phyloP scores from a whole-genome alignment of 2,329 filamentous ascomycete species.

The Xylaria sp. region DNA sequence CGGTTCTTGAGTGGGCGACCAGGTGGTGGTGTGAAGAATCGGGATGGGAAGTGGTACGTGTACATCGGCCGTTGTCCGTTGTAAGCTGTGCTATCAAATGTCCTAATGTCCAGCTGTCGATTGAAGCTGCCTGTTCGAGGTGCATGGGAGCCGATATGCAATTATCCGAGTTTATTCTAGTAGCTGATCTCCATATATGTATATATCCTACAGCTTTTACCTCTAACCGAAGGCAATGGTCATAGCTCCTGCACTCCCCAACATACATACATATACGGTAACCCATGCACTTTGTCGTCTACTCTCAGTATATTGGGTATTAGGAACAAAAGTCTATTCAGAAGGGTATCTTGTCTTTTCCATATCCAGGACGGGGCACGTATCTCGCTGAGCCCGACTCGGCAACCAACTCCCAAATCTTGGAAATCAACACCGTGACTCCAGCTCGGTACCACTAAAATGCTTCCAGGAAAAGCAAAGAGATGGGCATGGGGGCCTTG shows the following conservation, averaged over 20 bases:
- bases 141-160: slow-evolving; percentile 21
- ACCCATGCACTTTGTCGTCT: not conserved
- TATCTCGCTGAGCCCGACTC: not conserved
- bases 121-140: slow-evolving; percentile 29
- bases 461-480: slow-evolving; percentile 13
- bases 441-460: slow-evolving; percentile 13
- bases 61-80: slow-evolving; percentile 12
- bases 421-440: not conserved
- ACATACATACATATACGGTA: too few species aligned
- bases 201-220: too few species aligned
- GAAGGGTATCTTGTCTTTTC: not conserved
- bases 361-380: not conserved
- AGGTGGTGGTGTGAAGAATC: not conserved
- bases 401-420: not conserved
- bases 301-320: not conserved
- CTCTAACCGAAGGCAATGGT: too few species aligned
- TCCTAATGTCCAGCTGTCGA: slow-evolving; percentile 12
- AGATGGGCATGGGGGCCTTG: not conserved
- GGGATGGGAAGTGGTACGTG: slow-evolving; percentile 1
- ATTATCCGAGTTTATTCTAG: not conserved
- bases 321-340: not conserved
- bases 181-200: not conserved
- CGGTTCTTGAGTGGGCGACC: not conserved
- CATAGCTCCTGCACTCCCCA: not conserved
- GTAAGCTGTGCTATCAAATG: slow-evolving; percentile 15